Base-by-base conservation (phyloP, 208 protist species). In the Angomonas deanei region DNA sequence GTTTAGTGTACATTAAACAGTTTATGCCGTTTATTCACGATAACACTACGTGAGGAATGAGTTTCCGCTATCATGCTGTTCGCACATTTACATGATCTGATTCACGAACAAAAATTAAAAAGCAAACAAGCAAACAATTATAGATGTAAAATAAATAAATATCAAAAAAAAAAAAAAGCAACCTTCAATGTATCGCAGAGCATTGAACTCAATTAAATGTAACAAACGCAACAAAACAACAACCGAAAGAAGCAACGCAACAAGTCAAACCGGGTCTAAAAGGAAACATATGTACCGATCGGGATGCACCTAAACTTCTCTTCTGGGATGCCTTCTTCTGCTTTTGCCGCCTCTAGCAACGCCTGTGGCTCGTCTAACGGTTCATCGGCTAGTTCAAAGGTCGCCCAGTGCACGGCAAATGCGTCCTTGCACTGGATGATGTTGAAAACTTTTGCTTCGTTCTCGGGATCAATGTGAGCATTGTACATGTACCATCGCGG, bases 391-490 rank as follows among this genome's bases (percentile, higher is more conserved):
- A 96, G 76, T 56, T 86, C 64, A 59, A 93, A 96, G 15, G 91
- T 96, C 23, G 75, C 86, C 79, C 81, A 96, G 76, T 96, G 91
- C 32, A 96, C 83, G 8, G 66, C 88, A 32, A 89, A 71, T 0
- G 70, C 70, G 4, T 58, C 42, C 42, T 80, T 70, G 1, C 72
- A 62, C 30, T 76, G 59, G 21, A 92, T 36, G 24, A 89, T 78
- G 36, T 82, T 61, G 48, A 91, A 86, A 19, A 92, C 84, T 49
- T 87, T 39, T n/a, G 91, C 84, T 3, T 85, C 82, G 55, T 91
- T 62, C 56, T 72, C 69, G 17, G 88, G 86, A 58, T 91, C 68
- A 13, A 91, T 67, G 63, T 96, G 91, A 26, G 78, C 60, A 0
- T 13, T 30, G 0, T 49, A 48, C 70, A 94, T 78, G 52, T 92